Base-by-base conservation (phyloP, 2,329 filamentous ascomycete genomes). In the Phaeophleospora eucalypticola region DNA sequence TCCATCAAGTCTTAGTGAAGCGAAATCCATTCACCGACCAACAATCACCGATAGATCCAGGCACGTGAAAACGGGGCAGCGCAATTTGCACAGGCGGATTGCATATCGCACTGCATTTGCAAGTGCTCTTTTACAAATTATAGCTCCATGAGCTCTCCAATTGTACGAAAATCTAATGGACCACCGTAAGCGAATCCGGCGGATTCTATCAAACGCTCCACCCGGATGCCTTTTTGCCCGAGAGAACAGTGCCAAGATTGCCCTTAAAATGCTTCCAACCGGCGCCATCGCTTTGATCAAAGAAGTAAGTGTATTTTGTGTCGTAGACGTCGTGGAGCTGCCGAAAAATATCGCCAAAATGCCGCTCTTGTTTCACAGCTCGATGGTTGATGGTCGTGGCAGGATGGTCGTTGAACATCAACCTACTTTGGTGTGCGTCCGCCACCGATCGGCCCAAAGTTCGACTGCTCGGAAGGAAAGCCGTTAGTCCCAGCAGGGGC, bases 361-460 rank as follows among this genome's bases (percentile, higher is more conserved):
- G 17, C 32, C 32, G 15, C 29, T 35, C 32, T 39, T 12, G 15
- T 12, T 20, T 18, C 19, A 20, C 20, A 8, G 9, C 18, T 16
- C 16, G 21, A 7, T 10, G 8, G 12, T 4, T 43, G 7, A 16
- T 21, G 21, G 7, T 24, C 32, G 10, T 24, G 2, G 18, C n/a
- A 41, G 21, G n/a, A 41, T 20, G 12, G 2, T 21, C n/a, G n/a
- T n/a, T n/a, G n/a, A n/a, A n/a, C n/a, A n/a, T n/a, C n/a, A n/a
- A n/a, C n/a, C n/a, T n/a, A 56, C 44, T 54, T 56, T 6, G 44
- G 15, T 15, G 48, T 46, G 17, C 51, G 36, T 18, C 53, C 53
- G 21, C 53, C 51, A 7, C 54, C 54, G 17, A 57, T 54, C 1
- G 54, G 47, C 4, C 54, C 54, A 21, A 51, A 57, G 16, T 37